phyloP scores from a whole-genome alignment of 177 flowering plant species.

The Tripterygium wilfordii region DNA sequence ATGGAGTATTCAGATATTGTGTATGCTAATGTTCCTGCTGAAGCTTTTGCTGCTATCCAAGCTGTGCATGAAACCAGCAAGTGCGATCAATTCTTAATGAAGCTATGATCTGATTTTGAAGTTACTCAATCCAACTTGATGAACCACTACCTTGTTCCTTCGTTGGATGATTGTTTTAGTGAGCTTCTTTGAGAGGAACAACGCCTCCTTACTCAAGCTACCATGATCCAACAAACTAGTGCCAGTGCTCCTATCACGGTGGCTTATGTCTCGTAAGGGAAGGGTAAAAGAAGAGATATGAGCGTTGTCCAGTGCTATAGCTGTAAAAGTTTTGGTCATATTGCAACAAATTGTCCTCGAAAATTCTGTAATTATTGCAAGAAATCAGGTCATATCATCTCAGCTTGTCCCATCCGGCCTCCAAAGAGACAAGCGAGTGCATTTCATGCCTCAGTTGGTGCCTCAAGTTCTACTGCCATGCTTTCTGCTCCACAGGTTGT shows the following conservation, averaged over 20 bases:
- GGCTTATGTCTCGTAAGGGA: conserved; percentile 6
- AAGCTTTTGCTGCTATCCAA: conserved; percentile 1
- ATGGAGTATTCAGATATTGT: conserved; percentile 3
- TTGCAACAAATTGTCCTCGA: conserved; percentile 2
- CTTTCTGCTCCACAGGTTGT: no score
- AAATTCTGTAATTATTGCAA: conserved; percentile 14
- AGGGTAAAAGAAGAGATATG: not conserved
- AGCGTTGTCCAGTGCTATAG: conserved; percentile 2
- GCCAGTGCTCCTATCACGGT: not conserved
- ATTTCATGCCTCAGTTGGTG: conserved; percentile 1
- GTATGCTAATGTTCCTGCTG: conserved; percentile 3
- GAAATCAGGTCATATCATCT: conserved; percentile 7
- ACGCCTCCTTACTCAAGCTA: conserved; percentile 4
- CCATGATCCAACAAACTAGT: not conserved
- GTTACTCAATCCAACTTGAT: conserved; percentile 1
- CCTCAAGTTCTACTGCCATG: no score
- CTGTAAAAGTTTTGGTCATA: conserved; percentile 9
- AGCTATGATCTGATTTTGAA: conserved; percentile 14
- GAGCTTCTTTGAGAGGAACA: conserved; percentile 17
- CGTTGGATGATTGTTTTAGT: conserved; percentile 13
- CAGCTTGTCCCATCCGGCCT: conserved; percentile 2
- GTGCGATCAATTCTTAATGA: conserved; percentile 14
- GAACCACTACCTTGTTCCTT: conserved; percentile 5
- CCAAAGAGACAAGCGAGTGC: not conserved
- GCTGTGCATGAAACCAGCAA: conserved; percentile 1